phyloP scores from a whole-genome alignment of 1,139 yeast species.

The Suhomyces bokatorum region DNA sequence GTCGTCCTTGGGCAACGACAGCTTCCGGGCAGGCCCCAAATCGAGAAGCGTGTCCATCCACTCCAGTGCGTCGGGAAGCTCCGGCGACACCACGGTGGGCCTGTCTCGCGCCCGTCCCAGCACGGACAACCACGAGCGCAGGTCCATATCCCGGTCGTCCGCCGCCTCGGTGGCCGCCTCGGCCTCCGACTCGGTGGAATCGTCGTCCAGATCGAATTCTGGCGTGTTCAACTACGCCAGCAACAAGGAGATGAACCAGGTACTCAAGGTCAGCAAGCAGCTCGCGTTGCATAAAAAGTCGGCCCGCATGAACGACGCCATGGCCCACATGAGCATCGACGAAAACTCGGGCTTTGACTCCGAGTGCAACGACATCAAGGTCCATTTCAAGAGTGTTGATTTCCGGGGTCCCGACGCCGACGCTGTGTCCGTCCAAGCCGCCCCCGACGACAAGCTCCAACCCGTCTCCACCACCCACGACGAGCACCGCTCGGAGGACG shows the following conservation, averaged over 20 bases:
- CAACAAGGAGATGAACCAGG: slow-evolving; percentile 19
- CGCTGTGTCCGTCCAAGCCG: background rate
- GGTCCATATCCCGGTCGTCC: background rate
- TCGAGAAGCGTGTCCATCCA: slow-evolving; percentile 10
- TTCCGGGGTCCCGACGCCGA: slow-evolving; percentile 10
- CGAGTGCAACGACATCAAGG: slow-evolving; percentile 11
- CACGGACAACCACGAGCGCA: background rate
- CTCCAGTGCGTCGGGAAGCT: slow-evolving; percentile 8
- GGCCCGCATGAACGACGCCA: background rate
- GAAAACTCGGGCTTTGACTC: slow-evolving; percentile 9
- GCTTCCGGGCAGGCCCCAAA: background rate
- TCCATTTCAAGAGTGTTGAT: slow-evolving; percentile 13
- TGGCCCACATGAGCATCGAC: slow-evolving; percentile 8
- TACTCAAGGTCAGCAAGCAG: slow-evolving; percentile 17
- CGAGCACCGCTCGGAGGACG: slow-evolving; percentile 8
- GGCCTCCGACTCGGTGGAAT: slow-evolving; percentile 3
- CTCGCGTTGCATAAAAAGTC: slow-evolving; percentile 11
- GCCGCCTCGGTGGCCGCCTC: slow-evolving; percentile 3
- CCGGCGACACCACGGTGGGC: slow-evolving; percentile 7
- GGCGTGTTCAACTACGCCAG: slow-evolving; percentile 12
- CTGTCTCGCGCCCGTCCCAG: background rate
- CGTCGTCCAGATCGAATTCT: slow-evolving; percentile 1
- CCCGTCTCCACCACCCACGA: background rate
- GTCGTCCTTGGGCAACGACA: slow-evolving; percentile 7
- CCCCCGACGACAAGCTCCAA: background rate